Evolutionary conservation across 2,329 filamentous ascomycete genomes (phyloP).

Genomic region (Uncinocarpus reesii): DNA sequence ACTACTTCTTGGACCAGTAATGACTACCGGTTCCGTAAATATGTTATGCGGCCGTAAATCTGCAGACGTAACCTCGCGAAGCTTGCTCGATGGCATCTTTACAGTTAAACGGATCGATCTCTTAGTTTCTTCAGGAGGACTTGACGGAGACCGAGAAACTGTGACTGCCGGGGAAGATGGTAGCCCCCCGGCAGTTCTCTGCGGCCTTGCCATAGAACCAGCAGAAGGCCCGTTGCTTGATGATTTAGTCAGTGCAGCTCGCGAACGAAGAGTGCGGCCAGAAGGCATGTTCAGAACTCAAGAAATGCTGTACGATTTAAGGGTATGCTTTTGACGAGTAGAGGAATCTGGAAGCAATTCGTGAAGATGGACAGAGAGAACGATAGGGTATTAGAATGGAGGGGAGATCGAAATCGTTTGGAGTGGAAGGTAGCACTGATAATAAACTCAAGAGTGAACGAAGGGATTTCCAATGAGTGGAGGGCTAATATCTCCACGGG

Average conservation of each 20-base stretch:
- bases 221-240: slow-evolving; percentile 23
- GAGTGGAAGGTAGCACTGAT: not conserved
- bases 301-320: not conserved
- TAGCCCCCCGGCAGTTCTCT: slow-evolving; percentile 27
- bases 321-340: not conserved
- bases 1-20: slow-evolving; percentile 39
- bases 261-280: slow-evolving; percentile 33
- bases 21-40: slow-evolving; percentile 38
- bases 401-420: not conserved
- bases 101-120: slow-evolving; percentile 40
- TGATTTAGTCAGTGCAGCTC: slow-evolving; percentile 22
- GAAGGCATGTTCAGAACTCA: slow-evolving; percentile 24
- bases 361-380: not conserved
- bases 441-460: not conserved
- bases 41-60: slow-evolving; percentile 30
- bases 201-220: slow-evolving; percentile 31
- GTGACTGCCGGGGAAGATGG: slow-evolving; percentile 27
- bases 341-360: not conserved
- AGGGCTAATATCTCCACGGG: not conserved
- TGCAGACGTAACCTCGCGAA: slow-evolving; percentile 38
- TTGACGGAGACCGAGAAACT: slow-evolving; percentile 29
- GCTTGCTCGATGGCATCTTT: slow-evolving; percentile 42
- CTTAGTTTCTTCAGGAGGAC: slow-evolving; percentile 28
- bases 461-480: not conserved
- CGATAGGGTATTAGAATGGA: slow-evolving; percentile 14